phyloP scores from a whole-genome alignment of 805 yeast species.

The Yamadazyma phyllophila region DNA sequence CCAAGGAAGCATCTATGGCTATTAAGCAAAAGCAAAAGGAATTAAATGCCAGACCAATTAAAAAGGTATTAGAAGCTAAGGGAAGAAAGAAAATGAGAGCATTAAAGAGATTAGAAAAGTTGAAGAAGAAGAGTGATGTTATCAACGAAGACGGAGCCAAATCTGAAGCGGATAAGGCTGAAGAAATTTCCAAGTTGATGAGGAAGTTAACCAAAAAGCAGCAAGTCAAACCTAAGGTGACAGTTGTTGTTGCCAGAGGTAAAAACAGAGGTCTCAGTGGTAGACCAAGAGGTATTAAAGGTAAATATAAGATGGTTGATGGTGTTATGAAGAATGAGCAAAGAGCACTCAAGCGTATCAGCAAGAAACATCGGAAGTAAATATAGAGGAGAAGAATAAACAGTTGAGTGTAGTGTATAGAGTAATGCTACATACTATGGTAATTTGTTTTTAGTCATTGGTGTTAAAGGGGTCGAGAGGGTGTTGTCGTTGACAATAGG shows the following conservation, averaged over 20 bases:
- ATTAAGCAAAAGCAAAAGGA: conserved; percentile 47
- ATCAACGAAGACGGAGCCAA: conserved; percentile 85
- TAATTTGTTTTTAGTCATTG: neutral
- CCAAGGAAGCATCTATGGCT: conserved; percentile 70
- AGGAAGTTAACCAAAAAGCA: conserved; percentile 72
- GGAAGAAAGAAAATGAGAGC: conserved; percentile 97
- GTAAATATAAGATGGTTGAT: conserved; percentile 99
- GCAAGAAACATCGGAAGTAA: conserved; percentile 72
- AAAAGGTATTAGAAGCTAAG: conserved; percentile 97
- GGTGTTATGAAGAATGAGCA: conserved; percentile 97
- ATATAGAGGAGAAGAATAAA: neutral
- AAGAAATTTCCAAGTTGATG: conserved; percentile 85
- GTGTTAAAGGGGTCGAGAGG: too few species aligned
- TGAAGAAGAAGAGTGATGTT: conserved; percentile 88
- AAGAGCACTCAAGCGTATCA: conserved; percentile 86
- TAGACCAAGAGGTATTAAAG: conserved; percentile 95
- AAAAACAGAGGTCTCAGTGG: conserved; percentile 83
- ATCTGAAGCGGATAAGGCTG: conserved; percentile 92
- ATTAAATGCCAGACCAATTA: conserved; percentile 94
- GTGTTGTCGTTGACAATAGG: too few species aligned
- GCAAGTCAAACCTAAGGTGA: conserved; percentile 73
- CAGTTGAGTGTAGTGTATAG: neutral
- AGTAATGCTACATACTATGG: neutral
- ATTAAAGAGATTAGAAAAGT: conserved; percentile 75
- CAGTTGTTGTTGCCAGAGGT: conserved; percentile 87